These are phyloP conservation scores for Euphorbia schlechtendalii DNA, from an alignment of 441 rosid species.

Conservation along the genomic window DNA sequence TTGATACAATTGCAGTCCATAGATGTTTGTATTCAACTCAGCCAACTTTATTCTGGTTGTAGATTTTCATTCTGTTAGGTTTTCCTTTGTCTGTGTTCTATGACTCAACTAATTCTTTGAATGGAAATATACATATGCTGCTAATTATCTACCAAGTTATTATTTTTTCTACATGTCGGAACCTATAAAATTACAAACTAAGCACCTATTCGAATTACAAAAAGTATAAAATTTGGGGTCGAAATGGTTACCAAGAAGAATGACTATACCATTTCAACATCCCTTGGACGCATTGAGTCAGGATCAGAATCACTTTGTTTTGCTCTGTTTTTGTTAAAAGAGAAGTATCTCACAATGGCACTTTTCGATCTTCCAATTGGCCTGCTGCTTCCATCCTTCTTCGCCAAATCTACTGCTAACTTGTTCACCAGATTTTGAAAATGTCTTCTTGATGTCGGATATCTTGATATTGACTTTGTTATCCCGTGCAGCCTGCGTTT, in stretches of 20 bases:
- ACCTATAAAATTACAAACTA: no score
- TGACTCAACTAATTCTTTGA: no score
- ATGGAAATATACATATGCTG: no score
- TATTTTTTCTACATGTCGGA: no score
- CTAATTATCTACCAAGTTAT: no score
- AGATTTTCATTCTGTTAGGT: background rate
- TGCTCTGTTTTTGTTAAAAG: constrained; percentile 33
- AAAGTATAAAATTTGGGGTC: no score
- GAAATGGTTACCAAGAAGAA: no score
- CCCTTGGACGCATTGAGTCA: constrained; percentile 34
- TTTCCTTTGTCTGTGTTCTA: no score
- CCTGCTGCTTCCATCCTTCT: constrained; percentile 30
- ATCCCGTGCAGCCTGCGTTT: constrained; percentile 84
- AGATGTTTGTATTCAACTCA: background rate
- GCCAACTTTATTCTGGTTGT: background rate
- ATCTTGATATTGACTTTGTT: constrained; percentile 77
- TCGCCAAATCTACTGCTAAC: constrained; percentile 52
- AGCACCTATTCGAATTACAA: no score
- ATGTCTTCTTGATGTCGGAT: constrained; percentile 73
- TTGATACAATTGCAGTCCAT: background rate
- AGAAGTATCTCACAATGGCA: constrained; percentile 30
- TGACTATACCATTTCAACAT: constrained; percentile 41
- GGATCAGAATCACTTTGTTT: constrained; percentile 42
- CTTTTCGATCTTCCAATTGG: constrained; percentile 44
- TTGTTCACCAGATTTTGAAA: constrained; percentile 50